Evolutionary conservation across 805 yeast species (phyloP).

Genomic region (Monosporozyma unispora): DNA sequence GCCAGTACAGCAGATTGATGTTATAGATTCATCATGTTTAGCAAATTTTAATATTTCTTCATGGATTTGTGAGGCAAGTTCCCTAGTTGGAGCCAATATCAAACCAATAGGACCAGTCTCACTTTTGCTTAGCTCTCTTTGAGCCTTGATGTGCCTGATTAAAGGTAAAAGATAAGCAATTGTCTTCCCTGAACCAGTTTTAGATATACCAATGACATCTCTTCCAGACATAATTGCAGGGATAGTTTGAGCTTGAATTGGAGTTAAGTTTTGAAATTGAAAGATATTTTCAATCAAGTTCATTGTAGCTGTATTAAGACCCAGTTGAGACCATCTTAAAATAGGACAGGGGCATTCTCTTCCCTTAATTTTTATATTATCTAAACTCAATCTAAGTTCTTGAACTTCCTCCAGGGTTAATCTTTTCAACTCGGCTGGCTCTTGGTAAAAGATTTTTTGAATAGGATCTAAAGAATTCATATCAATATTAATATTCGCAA

Average conservation of each 20-base stretch:
- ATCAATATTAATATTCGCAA: constrained; percentile 21
- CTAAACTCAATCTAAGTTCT: constrained; percentile 42
- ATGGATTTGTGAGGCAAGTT: constrained; percentile 75
- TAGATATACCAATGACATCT: constrained; percentile 89
- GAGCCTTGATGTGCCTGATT: constrained; percentile 75
- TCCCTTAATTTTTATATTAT: constrained; percentile 63
- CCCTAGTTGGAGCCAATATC: constrained; percentile 86
- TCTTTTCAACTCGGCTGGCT: constrained; percentile 42
- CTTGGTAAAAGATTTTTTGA: constrained; percentile 52
- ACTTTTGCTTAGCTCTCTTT: constrained; percentile 36
- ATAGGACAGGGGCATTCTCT: constrained; percentile 53
- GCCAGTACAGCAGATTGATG: constrained; percentile 79
- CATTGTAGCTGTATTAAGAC: constrained; percentile 54
- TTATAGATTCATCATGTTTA: constrained; percentile 27
- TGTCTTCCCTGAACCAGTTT: constrained; percentile 95
- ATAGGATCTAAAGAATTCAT: constrained; percentile 42
- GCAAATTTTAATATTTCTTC: constrained; percentile 56
- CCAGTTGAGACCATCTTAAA: constrained; percentile 70
- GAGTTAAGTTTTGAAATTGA: constrained; percentile 57
- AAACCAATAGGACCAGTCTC: constrained; percentile 74
- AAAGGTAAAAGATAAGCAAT: constrained; percentile 79
- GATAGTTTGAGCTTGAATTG: constrained; percentile 84
- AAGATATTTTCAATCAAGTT: constrained; percentile 42
- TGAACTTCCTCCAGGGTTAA: constrained; percentile 49
- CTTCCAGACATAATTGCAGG: constrained; percentile 86